Percentiles rank a stretch among this genome's conserved stretches.
These are phyloP conservation scores for Fulvia fulva DNA, from an alignment of 2,329 filamentous ascomycete genomes.

Conservation along the genomic window DNA sequence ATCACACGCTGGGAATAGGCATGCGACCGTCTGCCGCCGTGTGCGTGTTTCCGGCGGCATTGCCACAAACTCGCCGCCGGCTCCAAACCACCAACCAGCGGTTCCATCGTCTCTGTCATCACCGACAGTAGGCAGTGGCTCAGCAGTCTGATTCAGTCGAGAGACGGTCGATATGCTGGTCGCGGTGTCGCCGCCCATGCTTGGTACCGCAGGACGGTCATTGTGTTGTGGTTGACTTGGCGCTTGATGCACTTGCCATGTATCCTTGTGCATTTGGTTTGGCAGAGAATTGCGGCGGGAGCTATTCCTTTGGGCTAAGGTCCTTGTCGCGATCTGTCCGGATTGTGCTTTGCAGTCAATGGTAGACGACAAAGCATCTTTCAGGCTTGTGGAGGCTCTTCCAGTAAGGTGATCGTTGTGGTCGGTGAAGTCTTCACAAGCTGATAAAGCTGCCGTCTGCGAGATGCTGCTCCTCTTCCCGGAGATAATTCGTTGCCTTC, in stretches of 20 bases:
- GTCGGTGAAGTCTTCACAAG: neutral
- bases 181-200: too few species aligned
- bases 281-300: neutral
- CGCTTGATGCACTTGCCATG: neutral
- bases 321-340: neutral
- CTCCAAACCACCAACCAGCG: neutral
- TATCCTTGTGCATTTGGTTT: neutral
- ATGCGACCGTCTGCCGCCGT: slow-evolving; percentile 2
- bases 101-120: neutral
- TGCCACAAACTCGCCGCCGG: neutral
- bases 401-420: neutral
- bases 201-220: neutral
- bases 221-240: neutral
- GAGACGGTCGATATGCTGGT: too few species aligned
- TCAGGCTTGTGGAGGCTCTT: neutral
- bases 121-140: neutral
- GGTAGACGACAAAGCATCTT: neutral
- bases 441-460: neutral
- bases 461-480: neutral
- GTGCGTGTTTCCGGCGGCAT: neutral
- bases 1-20: neutral
- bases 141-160: too few species aligned
- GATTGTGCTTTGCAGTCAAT: neutral
- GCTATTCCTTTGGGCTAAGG: neutral
- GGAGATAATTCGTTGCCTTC: slow-evolving; percentile 1